Evolutionary conservation across 2,329 filamentous ascomycete genomes (phyloP).

Genomic region (Ceratocystis diversiconidia): DNA sequence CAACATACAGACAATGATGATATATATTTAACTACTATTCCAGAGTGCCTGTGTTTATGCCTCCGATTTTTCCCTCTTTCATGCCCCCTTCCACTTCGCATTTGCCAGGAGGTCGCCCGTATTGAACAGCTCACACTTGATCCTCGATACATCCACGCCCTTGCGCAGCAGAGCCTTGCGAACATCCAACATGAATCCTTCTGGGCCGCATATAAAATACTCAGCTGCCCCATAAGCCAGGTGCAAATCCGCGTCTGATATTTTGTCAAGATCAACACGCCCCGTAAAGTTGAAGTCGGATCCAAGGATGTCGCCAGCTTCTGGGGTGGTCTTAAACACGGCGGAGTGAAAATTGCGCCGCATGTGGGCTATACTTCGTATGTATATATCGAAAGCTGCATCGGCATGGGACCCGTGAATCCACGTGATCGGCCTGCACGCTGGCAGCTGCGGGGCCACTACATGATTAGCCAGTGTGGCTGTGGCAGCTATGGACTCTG

Average conservation of each 20-base stretch:
- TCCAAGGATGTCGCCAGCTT: conserved; percentile 32
- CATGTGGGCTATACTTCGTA: conserved; percentile 30
- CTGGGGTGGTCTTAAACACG: conserved; percentile 43
- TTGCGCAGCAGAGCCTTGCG: conserved; percentile 36
- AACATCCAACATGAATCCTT: conserved; percentile 52
- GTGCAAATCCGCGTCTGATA: conserved; percentile 42
- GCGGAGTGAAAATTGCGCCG: conserved; percentile 27
- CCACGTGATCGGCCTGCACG: conserved; percentile 40
- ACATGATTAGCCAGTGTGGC: background rate
- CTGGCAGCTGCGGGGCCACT: conserved; percentile 20
- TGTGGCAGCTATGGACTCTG: too few species aligned
- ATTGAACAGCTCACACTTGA: conserved; percentile 56
- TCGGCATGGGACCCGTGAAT: conserved; percentile 38
- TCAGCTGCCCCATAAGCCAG: conserved; percentile 39
- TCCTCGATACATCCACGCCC: conserved; percentile 43
- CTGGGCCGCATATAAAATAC: conserved; percentile 62
- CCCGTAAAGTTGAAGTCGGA: conserved; percentile 46
- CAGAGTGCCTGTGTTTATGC: background rate
- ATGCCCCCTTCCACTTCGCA: conserved; percentile 7
- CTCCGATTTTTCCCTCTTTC: background rate
- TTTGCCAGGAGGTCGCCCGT: conserved; percentile 32
- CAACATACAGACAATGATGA: background rate
- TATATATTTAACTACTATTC: background rate
- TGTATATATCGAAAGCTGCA: conserved; percentile 41
- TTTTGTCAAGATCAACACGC: conserved; percentile 41